phyloP scores from a whole-genome alignment of 1,139 yeast species.

The Pneumocystis sp. region DNA sequence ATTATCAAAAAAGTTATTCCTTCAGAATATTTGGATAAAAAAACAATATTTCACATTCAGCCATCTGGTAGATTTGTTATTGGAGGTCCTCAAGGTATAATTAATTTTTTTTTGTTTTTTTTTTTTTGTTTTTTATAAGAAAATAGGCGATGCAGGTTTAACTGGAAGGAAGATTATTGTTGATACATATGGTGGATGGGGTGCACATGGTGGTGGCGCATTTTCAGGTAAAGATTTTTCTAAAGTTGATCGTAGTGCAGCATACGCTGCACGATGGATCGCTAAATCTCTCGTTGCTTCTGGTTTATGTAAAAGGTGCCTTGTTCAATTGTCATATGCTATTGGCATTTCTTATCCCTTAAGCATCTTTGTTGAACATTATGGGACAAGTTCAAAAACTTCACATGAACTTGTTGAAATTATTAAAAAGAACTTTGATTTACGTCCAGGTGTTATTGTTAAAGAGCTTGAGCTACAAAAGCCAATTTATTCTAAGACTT shows the following conservation, averaged over 20 bases:
- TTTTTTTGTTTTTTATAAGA: neutral
- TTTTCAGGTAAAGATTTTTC: conserved; percentile 99
- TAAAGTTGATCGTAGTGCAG: conserved; percentile 99
- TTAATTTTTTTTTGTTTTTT: neutral
- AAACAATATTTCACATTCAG: conserved; percentile 94
- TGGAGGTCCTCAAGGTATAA: conserved; percentile 80
- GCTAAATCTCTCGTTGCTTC: conserved; percentile 95
- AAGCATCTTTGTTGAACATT: conserved; percentile 90
- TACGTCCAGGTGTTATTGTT: conserved; percentile 98
- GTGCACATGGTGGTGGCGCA: conserved; percentile 99
- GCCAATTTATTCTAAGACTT: conserved; percentile 94
- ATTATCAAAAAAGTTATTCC: conserved; percentile 88
- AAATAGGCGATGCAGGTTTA: conserved; percentile 89
- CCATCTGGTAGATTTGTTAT: conserved; percentile 99
- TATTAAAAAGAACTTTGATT: conserved; percentile 85
- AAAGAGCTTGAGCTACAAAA: conserved; percentile 92
- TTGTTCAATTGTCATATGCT: conserved; percentile 97
- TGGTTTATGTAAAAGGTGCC: conserved; percentile 90
- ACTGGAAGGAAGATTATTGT: conserved; percentile 99
- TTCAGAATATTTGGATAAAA: conserved; percentile 75
- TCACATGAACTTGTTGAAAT: conserved; percentile 82
- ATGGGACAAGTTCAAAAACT: conserved; percentile 86
- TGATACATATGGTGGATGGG: conserved; percentile 99
- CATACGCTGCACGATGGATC: conserved; percentile 99
- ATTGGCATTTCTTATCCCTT: conserved; percentile 99